A percentile compares a stretch with the other conserved stretches of the same genome.
These are phyloP conservation scores for Urostyla sp. DNA, from an alignment of 73 alveolate genomes.

Conservation along the genomic window DNA sequence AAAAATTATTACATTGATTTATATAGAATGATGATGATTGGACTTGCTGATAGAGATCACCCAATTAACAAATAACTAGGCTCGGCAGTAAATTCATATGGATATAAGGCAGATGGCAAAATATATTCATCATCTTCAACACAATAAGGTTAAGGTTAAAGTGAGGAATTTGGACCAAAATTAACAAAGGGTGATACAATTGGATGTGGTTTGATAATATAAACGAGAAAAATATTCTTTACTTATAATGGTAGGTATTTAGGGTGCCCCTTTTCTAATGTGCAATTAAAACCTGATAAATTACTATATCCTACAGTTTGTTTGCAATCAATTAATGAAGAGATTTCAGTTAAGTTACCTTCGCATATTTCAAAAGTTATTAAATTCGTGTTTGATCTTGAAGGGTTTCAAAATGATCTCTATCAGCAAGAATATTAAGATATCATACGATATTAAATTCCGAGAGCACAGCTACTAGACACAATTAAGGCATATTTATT, in stretches of 20 bases:
- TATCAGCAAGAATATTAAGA: slow-evolving; percentile 10
- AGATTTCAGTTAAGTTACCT: not conserved
- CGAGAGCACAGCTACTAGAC: slow-evolving; percentile 2
- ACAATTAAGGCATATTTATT: slow-evolving; percentile 29
- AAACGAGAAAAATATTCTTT: slow-evolving; percentile 77
- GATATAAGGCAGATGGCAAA: slow-evolving; percentile 71
- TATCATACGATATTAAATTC: not conserved
- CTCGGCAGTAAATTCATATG: slow-evolving; percentile 52
- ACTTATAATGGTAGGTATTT: slow-evolving; percentile 88
- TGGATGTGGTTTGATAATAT: slow-evolving; percentile 86
- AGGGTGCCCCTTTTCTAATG: slow-evolving; percentile 73
- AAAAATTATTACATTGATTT: not conserved
- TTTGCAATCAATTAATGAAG: slow-evolving; percentile 28
- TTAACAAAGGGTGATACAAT: slow-evolving; percentile 75
- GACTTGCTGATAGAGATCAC: slow-evolving; percentile 5
- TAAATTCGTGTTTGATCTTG: slow-evolving; percentile 15
- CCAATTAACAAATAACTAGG: slow-evolving; percentile 27
- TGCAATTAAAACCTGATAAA: slow-evolving; percentile 10
- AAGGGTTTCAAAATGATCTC: not conserved
- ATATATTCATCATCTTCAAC: not conserved
- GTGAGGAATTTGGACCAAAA: slow-evolving; percentile 81
- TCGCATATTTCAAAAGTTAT: not conserved
- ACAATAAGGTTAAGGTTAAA: slow-evolving; percentile 14
- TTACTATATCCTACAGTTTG: slow-evolving; percentile 35
- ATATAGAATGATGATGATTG: slow-evolving; percentile 10